A percentile compares a stretch with the other conserved stretches of the same genome.
Conservation (phyloP, 768 basidiomycete genomes). For the Xerocomellus chrysenteron region DNA sequence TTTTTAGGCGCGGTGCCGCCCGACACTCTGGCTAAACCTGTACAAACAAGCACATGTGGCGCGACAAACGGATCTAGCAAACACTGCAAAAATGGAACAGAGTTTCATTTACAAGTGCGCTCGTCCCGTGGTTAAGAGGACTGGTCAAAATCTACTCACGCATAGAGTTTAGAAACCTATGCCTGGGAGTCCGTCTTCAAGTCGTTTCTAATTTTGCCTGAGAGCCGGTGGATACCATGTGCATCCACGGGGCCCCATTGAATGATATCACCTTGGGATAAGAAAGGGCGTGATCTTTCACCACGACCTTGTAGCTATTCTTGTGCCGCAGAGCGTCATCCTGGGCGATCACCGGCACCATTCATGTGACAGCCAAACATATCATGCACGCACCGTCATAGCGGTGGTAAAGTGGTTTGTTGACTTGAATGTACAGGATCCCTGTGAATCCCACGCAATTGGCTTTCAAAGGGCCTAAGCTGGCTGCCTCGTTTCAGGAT, state of each 20-base stretch:
- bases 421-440: not conserved
- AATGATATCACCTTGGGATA: slow-evolving; percentile 9
- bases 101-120: slow-evolving; percentile 12
- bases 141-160: slow-evolving; percentile 20
- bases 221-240: slow-evolving; percentile 8
- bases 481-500: slow-evolving; percentile 7
- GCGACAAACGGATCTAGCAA: slow-evolving; percentile 1
- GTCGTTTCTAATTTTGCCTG: slow-evolving; percentile 17
- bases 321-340: slow-evolving; percentile 2
- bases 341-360: slow-evolving; percentile 9
- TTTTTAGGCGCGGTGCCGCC: slow-evolving; percentile 20
- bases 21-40: slow-evolving; percentile 10
- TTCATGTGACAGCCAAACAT: not conserved
- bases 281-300: not conserved
- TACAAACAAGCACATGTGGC: not conserved
- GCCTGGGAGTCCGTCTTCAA: slow-evolving; percentile 24
- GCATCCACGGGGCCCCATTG: not conserved
- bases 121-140: slow-evolving; percentile 3
- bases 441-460: slow-evolving; percentile 2
- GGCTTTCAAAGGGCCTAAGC: not conserved
- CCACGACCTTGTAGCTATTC: slow-evolving; percentile 9
- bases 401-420: slow-evolving; percentile 1
- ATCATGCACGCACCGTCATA: not conserved
- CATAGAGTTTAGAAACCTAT: slow-evolving; percentile 4
- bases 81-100: slow-evolving; percentile 17